Evolutionary conservation across 345 rosid genomes (phyloP).

Genomic region (Camelina sativa): DNA sequence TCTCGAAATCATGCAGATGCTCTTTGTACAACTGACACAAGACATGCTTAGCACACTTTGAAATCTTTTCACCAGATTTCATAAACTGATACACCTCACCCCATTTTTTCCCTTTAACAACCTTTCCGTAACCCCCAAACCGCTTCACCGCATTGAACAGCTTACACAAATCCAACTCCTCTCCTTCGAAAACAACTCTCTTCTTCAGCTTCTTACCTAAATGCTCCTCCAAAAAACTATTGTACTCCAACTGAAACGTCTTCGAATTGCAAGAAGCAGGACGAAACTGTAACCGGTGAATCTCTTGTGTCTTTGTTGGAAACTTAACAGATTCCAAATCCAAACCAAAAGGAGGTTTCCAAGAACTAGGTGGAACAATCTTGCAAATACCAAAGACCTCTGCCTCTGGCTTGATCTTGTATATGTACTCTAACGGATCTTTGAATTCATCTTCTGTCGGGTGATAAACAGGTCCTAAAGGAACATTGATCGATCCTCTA

Average conservation of each 20-base stretch:
- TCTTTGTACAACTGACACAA: slow-evolving; percentile 77
- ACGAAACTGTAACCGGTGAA: slow-evolving; percentile 92
- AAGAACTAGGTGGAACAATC: slow-evolving; percentile 80
- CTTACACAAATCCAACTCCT: slow-evolving; percentile 87
- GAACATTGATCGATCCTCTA: slow-evolving; percentile 55
- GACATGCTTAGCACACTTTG: slow-evolving; percentile 91
- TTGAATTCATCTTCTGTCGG: slow-evolving; percentile 84
- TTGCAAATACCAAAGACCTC: slow-evolving; percentile 92
- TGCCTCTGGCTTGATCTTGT: slow-evolving; percentile 84
- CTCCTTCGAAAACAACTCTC: slow-evolving; percentile 80
- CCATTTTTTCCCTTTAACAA: slow-evolving; percentile 75
- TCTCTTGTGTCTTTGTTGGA: slow-evolving; percentile 93
- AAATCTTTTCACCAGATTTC: slow-evolving; percentile 63
- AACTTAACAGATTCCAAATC: slow-evolving; percentile 66
- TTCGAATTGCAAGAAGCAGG: slow-evolving; percentile 83
- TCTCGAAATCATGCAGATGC: slow-evolving; percentile 83
- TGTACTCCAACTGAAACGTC: slow-evolving; percentile 89
- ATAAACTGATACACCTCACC: slow-evolving; percentile 81
- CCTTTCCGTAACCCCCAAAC: slow-evolving; percentile 85
- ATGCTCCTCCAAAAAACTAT: slow-evolving; percentile 73
- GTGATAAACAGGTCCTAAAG: slow-evolving; percentile 73
- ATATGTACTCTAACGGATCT: slow-evolving; percentile 81
- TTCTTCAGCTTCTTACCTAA: slow-evolving; percentile 75
- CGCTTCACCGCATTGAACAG: slow-evolving; percentile 91
- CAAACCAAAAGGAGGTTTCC: slow-evolving; percentile 87